Conservation (phyloP, 75 land plant species). For the Adiantum capillusveneris region DNA sequence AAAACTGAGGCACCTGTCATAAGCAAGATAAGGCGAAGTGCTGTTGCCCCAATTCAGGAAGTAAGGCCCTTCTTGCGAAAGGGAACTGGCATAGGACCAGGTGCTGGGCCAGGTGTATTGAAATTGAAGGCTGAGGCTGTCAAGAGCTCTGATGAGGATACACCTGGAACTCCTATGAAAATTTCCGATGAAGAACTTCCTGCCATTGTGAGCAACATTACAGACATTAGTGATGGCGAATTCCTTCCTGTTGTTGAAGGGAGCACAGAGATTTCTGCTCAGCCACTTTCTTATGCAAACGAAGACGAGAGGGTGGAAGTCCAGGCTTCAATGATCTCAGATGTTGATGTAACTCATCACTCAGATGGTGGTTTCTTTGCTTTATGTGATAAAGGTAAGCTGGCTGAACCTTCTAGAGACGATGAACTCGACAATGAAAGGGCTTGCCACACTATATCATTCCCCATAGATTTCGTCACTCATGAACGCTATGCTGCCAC, state of each 20-base stretch:
- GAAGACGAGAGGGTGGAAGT: neutral
- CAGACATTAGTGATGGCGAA: constrained; percentile 11
- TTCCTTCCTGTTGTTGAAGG: neutral
- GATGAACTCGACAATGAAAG: neutral
- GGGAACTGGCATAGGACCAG: constrained; percentile 53
- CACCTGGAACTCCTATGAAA: constrained; percentile 6
- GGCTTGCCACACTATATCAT: neutral
- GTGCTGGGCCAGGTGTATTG: constrained; percentile 34
- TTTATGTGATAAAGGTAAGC: neutral
- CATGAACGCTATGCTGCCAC: too few species aligned
- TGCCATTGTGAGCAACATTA: constrained; percentile 12
- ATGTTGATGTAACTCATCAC: neutral
- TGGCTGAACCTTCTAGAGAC: neutral
- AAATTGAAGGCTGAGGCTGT: constrained; percentile 25
- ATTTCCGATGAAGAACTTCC: constrained; percentile 21
- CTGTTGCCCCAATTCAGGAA: constrained; percentile 56
- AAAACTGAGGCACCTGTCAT: constrained; percentile 33
- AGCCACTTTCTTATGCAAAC: neutral
- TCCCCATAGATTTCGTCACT: neutral
- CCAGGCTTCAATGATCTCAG: neutral
- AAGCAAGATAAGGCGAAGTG: constrained; percentile 52
- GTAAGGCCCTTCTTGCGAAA: constrained; percentile 72
- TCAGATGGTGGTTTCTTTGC: neutral
- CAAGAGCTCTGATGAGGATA: constrained; percentile 13
- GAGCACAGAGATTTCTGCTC: neutral